These are phyloP conservation scores for Candida loeiensis DNA, from an alignment of 805 yeast genomes.

Conservation along the genomic window DNA sequence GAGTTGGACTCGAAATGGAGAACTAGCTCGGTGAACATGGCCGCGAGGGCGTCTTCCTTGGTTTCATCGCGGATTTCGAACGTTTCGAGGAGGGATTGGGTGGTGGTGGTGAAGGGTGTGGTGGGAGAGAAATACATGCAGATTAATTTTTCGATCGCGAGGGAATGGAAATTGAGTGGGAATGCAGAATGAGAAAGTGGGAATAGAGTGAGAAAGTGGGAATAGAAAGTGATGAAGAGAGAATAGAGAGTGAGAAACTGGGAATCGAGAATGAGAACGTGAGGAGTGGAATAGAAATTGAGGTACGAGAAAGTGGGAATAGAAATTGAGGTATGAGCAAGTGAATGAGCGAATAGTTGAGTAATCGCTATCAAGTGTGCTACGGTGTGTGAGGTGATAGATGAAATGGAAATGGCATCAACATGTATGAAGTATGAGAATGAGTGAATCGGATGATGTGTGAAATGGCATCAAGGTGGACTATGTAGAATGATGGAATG, in stretches of 20 bases:
- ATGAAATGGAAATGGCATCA: too few relatives aligned
- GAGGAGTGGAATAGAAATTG: neutral
- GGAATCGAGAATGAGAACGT: neutral
- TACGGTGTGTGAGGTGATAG: too few relatives aligned
- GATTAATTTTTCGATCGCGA: too few relatives aligned
- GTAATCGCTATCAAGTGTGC: too few relatives aligned
- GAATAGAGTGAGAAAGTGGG: neutral
- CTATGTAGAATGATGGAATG: too few relatives aligned
- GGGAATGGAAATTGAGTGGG: too few relatives aligned
- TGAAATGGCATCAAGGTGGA: too few relatives aligned
- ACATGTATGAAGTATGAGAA: too few relatives aligned
- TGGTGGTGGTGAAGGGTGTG: slow-evolving; percentile 31
- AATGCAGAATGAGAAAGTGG: too few relatives aligned
- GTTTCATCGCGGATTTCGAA: slow-evolving; percentile 17
- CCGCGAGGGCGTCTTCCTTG: slow-evolving; percentile 21
- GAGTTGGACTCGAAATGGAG: slow-evolving; percentile 20
- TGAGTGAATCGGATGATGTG: neutral
- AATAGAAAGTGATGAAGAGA: neutral
- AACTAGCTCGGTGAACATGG: slow-evolving; percentile 33
- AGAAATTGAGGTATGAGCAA: too few relatives aligned
- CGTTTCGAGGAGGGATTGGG: slow-evolving; percentile 28
- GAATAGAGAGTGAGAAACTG: neutral
- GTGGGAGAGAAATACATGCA: slow-evolving; percentile 23
- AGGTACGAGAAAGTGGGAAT: neutral
- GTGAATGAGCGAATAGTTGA: too few relatives aligned